phyloP scores from a whole-genome alignment of 2,329 filamentous ascomycete genomes.

The Metarhizium album region DNA sequence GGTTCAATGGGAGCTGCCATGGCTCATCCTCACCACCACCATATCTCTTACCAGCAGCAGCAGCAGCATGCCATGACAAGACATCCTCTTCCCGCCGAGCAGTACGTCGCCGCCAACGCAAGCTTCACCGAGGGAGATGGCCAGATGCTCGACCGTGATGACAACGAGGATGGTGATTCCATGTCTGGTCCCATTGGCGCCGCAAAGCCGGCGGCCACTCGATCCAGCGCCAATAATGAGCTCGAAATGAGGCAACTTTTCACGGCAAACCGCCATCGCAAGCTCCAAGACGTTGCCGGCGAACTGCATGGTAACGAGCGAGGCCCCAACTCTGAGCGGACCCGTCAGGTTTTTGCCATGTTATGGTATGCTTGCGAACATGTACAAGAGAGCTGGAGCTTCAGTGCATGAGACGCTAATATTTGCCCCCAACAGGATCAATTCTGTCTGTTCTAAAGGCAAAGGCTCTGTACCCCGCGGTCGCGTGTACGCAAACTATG shows the following conservation, averaged over 20 bases:
- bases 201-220: conserved; percentile 46
- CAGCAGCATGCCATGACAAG: conserved; percentile 30
- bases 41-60: conserved; percentile 29
- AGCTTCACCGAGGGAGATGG: conserved; percentile 48
- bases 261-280: conserved; percentile 55
- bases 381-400: neutral
- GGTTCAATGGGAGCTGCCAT: conserved; percentile 33
- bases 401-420: neutral
- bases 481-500: conserved; percentile 91
- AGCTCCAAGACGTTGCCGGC: conserved; percentile 58
- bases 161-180: conserved; percentile 46
- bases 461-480: conserved; percentile 85
- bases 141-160: conserved; percentile 50
- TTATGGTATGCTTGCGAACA: conserved; percentile 52
- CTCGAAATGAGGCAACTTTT: conserved; percentile 70
- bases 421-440: conserved; percentile 44
- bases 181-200: conserved; percentile 32
- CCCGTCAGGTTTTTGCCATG: conserved; percentile 81
- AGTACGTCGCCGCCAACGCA: conserved; percentile 34
- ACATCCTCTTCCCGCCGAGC: conserved; percentile 44
- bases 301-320: conserved; percentile 72
- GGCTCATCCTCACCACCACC: conserved; percentile 22
- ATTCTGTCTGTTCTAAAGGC: conserved; percentile 59
- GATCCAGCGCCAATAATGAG: conserved; percentile 69
- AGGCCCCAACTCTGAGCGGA: conserved; percentile 71